Percentiles rank a stretch among this genome's conserved stretches.
phyloP scores from a whole-genome alignment of 805 yeast genomes.

The Candida oleophila region DNA sequence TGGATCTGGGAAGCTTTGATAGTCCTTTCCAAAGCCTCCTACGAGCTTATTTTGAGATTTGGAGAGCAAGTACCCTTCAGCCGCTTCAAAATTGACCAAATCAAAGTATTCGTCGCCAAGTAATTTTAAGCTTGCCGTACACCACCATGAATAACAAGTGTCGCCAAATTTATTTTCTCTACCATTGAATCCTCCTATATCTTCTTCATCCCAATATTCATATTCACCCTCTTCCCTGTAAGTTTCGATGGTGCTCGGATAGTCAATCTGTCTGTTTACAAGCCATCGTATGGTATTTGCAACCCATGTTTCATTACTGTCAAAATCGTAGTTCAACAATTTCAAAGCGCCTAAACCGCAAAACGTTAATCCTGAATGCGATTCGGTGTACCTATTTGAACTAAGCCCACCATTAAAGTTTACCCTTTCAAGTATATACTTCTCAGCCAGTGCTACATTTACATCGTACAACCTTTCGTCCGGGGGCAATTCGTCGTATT shows the following conservation, averaged over 20 bases:
- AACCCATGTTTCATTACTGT: slow-evolving; percentile 11
- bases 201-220: slow-evolving; percentile 43
- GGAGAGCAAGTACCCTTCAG: slow-evolving; percentile 45
- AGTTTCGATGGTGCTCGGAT: slow-evolving; percentile 15
- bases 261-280: slow-evolving; percentile 59
- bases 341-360: slow-evolving; percentile 71
- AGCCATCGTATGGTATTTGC: slow-evolving; percentile 55
- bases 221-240: slow-evolving; percentile 31
- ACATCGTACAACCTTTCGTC: slow-evolving; percentile 34
- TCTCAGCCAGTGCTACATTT: slow-evolving; percentile 37
- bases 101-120: slow-evolving; percentile 24
- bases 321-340: slow-evolving; percentile 31
- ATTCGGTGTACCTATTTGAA: slow-evolving; percentile 49
- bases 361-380: slow-evolving; percentile 85
- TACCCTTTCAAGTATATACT: slow-evolving; percentile 29
- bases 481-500: slow-evolving; percentile 28
- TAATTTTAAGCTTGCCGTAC: slow-evolving; percentile 54
- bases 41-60: slow-evolving; percentile 58
- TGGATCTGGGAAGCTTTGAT: slow-evolving; percentile 66
- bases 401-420: slow-evolving; percentile 74
- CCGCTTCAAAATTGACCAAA: slow-evolving; percentile 35
- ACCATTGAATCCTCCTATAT: slow-evolving; percentile 83
- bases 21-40: slow-evolving; percentile 81
- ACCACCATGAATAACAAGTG: slow-evolving; percentile 90
- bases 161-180: slow-evolving; percentile 82